Base-by-base conservation (phyloP, 2,329 filamentous ascomycete species). In the Ceratocystiopsis sp. region DNA sequence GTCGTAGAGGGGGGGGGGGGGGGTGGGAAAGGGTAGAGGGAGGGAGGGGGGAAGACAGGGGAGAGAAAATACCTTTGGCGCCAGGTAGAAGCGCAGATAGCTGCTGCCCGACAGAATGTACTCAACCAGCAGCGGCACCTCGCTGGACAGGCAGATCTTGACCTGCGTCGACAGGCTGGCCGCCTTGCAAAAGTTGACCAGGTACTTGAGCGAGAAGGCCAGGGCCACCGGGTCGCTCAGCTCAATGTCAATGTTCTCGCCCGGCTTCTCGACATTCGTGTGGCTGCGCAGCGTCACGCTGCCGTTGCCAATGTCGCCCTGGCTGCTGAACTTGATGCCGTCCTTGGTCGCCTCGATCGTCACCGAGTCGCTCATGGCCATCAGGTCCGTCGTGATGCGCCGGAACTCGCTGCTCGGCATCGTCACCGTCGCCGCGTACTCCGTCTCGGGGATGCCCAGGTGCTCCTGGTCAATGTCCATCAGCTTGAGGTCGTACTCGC, bases 391-490 rank as follows among this genome's bases (percentile, higher is more conserved):
- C 67, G 85, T 93, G 62, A 98, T 98, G 54, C 87, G 81, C 65
- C 84, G 81, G 66, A 98, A 96, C 65, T 98, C 91, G 40, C 69
- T 61, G 33, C 83, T 77, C 14, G 91, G 89, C 84, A 98, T 86
- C 43, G 74, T 69, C 51, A 98, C 84, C 16, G 83, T 91, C 40
- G 91, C 83, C 35, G 86, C 82, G 59, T 98, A 98, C 57, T 98
- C 91, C n/a, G 93, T 98, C 56, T 98, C 89, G 15, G 91, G 91
- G 55, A 98, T 98, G 49, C 91, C 91, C 64, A 98, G 69, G 63
- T 98, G 91, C 73, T 98, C 91, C 69, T 98, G 93, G 66, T 98
- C 91, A 62, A 98, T 98, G 62, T 98, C 91, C 91, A 98, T 98
- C 61, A 98, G 78, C 74, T 98, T 98, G 65, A 98, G 83, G 64